Conservation (phyloP, 2,329 filamentous ascomycete species). For the Talaromyces marneffei region DNA sequence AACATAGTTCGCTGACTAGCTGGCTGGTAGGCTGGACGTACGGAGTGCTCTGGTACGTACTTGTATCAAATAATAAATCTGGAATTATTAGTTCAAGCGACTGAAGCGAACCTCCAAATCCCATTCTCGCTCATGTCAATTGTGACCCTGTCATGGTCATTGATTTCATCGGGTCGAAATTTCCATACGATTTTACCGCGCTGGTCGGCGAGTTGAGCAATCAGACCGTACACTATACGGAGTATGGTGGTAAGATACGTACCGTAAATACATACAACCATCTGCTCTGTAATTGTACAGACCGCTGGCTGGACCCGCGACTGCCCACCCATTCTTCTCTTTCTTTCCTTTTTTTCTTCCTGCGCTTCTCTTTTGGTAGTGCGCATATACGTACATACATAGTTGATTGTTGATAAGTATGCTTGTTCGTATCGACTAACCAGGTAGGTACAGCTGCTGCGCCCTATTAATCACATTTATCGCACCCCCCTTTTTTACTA, state of each 20-base stretch:
- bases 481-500: not conserved
- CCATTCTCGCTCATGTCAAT: not conserved
- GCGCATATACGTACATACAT: not conserved
- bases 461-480: conserved; percentile 1
- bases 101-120: not conserved
- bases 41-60: not conserved
- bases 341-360: not conserved
- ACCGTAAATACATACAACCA: not conserved
- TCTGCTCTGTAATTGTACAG: not conserved
- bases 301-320: not conserved
- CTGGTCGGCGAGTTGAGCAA: not conserved
- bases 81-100: not conserved
- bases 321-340: not conserved
- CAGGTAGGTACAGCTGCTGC: not conserved
- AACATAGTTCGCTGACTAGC: not conserved
- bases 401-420: not conserved
- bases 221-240: not conserved
- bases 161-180: not conserved
- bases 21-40: not conserved
- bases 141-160: not conserved
- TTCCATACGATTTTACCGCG: not conserved
- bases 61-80: not conserved
- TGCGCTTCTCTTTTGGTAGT: not conserved
- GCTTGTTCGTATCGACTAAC: conserved; percentile 1
- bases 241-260: conserved; percentile 1